Conservation (phyloP, 306 rosid species). For the Fragaria ananassa region DNA sequence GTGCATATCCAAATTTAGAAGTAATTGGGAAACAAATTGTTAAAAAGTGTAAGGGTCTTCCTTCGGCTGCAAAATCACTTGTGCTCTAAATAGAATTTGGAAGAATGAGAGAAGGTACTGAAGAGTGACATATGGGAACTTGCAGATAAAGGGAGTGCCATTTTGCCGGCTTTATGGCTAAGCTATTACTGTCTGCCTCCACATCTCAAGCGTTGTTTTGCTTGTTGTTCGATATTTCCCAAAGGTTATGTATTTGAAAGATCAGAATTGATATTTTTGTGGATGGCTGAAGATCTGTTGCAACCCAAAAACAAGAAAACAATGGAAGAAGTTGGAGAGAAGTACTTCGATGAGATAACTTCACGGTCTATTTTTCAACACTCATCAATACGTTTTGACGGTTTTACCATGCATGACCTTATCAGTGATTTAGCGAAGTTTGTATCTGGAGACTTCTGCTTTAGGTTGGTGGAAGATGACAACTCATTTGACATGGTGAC, state of each 20-base stretch:
- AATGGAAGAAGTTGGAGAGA: slow-evolving; percentile 6
- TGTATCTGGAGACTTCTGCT: not conserved
- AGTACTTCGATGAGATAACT: slow-evolving; percentile 23
- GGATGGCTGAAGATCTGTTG: slow-evolving; percentile 41
- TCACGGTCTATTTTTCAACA: slow-evolving; percentile 24
- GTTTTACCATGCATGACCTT: not conserved
- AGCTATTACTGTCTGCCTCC: slow-evolving; percentile 20
- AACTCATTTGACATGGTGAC: not conserved
- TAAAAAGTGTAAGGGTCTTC: slow-evolving; percentile 8
- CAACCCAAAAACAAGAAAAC: not conserved
- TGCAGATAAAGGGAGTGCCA: not conserved
- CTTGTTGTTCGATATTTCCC: slow-evolving; percentile 27
- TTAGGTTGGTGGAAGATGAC: not conserved
- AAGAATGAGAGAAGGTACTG: not conserved
- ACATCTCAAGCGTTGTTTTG: slow-evolving; percentile 11
- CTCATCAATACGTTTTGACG: no score
- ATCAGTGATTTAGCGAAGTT: not conserved
- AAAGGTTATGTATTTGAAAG: slow-evolving; percentile 23
- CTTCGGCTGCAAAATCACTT: not conserved
- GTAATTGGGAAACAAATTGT: slow-evolving; percentile 16
- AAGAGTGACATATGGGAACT: not conserved
- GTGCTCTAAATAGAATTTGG: not conserved
- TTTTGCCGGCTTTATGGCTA: slow-evolving; percentile 1
- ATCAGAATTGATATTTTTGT: slow-evolving; percentile 14
- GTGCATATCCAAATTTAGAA: not conserved